A percentile compares a stretch with the other conserved stretches of the same genome.
Conservation (phyloP, 2,329 filamentous ascomycete species). For the Fusarium sp. region DNA sequence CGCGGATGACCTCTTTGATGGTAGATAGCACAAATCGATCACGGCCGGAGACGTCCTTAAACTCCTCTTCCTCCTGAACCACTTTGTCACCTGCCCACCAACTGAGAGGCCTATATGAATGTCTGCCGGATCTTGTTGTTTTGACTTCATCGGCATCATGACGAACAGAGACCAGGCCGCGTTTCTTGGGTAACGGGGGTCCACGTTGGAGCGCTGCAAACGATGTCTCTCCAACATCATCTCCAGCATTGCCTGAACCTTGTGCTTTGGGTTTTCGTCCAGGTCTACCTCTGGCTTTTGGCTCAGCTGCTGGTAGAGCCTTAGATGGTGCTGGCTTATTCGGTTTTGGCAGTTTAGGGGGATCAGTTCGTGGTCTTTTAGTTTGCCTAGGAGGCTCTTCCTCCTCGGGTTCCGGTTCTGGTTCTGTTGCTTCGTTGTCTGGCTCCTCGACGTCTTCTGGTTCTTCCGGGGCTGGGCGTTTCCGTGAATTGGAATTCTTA, state of each 20-base stretch:
- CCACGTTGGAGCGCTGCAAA: conserved; percentile 64
- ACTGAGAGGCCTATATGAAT: conserved; percentile 81
- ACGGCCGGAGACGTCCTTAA: conserved; percentile 60
- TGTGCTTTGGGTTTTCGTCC: conserved; percentile 44
- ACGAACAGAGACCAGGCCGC: conserved; percentile 66
- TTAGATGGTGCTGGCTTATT: conserved; percentile 19
- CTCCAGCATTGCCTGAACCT: conserved; percentile 48
- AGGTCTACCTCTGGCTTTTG: conserved; percentile 45
- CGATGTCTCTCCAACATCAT: conserved; percentile 59
- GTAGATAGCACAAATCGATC: conserved; percentile 71
- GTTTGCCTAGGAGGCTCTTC: conserved; percentile 42
- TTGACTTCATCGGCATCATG: conserved; percentile 64
- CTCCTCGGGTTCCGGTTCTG: conserved; percentile 41
- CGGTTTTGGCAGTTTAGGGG: conserved; percentile 44
- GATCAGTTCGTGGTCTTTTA: conserved; percentile 48
- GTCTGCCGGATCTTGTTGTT: conserved; percentile 80
- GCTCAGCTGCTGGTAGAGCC: conserved; percentile 34
- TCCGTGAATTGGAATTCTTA: conserved; percentile 27
- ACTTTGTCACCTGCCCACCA: conserved; percentile 90
- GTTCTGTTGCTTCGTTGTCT: conserved; percentile 33
- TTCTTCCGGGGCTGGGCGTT: conserved; percentile 30
- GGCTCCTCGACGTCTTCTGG: conserved; percentile 37
- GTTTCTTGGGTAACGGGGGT: conserved; percentile 67
- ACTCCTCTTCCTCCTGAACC: conserved; percentile 74
- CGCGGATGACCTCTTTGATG: conserved; percentile 82